A percentile compares a stretch with the other conserved stretches of the same genome.
Evolutionary conservation across 75 land plant species (phyloP).

Genomic region (Cunninghamia lanceolata): DNA sequence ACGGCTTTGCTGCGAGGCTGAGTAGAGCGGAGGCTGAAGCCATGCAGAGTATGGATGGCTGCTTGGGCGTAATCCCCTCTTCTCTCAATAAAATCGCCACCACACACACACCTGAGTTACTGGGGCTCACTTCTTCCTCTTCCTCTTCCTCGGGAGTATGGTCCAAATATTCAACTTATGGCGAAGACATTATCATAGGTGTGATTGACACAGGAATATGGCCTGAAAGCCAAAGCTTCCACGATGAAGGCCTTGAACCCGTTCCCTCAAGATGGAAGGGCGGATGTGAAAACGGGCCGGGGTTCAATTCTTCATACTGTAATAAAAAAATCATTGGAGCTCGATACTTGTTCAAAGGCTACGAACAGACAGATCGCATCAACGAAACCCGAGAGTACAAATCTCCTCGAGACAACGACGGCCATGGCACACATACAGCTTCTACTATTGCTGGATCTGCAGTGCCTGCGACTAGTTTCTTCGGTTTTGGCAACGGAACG

Average conservation of each 20-base stretch:
- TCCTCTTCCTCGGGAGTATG: neutral
- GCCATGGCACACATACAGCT: conserved; percentile 61
- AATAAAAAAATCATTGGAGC: conserved; percentile 80
- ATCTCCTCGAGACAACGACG: conserved; percentile 40
- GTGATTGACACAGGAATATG: conserved; percentile 30
- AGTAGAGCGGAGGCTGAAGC: conserved; percentile 21
- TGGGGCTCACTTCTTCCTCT: conserved; percentile 24
- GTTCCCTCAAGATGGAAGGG: conserved; percentile 64
- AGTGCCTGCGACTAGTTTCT: conserved; percentile 23
- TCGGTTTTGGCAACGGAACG: neutral
- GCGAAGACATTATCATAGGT: neutral
- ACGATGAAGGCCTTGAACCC: neutral
- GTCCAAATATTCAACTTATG: neutral
- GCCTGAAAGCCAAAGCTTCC: conserved; percentile 12
- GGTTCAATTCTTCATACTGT: conserved; percentile 32
- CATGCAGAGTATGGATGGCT: conserved; percentile 28
- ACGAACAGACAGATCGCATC: neutral
- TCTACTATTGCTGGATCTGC: conserved; percentile 39
- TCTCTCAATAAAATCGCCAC: conserved; percentile 43
- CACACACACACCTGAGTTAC: conserved; percentile 59
- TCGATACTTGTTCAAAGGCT: conserved; percentile 42
- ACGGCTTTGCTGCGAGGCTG: conserved; percentile 64
- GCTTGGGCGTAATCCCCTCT: conserved; percentile 45
- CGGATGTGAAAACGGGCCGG: conserved; percentile 27
- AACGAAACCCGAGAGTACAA: conserved; percentile 1